Evolutionary conservation across 2,329 filamentous ascomycete species (phyloP).

Genomic region (Talaromyces albobiverticillius): DNA sequence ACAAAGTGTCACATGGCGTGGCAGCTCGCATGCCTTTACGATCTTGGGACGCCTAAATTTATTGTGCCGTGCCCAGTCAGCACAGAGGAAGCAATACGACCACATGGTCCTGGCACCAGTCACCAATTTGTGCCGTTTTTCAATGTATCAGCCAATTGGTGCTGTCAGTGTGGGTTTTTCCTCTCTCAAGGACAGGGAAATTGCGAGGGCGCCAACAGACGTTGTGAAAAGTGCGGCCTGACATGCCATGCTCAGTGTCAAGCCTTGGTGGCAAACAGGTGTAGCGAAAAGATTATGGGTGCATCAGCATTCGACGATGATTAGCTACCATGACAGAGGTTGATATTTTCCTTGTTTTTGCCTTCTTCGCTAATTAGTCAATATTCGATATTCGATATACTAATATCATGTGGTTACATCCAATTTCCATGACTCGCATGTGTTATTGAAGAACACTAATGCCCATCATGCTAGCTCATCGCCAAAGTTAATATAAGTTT

Average conservation of each 20-base stretch:
- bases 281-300: not conserved
- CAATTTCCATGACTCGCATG: not conserved
- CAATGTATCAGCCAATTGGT: constrained; percentile 9
- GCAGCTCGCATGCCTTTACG: not conserved
- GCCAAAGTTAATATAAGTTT: no score
- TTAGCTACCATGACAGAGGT: not conserved
- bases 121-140: constrained; percentile 9
- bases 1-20: constrained; percentile 3
- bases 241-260: constrained; percentile 7
- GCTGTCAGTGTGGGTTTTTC: constrained; percentile 2
- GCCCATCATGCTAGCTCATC: no score
- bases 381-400: not conserved
- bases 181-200: constrained; percentile 4
- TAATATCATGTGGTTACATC: not conserved
- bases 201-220: constrained; percentile 1
- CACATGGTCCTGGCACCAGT: not conserved
- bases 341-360: not conserved
- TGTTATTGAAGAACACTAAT: no score
- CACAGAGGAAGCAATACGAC: not conserved
- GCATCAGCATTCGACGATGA: not conserved
- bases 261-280: not conserved
- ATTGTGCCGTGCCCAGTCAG: not conserved
- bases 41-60: not conserved
- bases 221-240: not conserved
- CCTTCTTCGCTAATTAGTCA: not conserved